phyloP scores from a whole-genome alignment of 257 asterid species.

The Thymus quinquecostatus region DNA sequence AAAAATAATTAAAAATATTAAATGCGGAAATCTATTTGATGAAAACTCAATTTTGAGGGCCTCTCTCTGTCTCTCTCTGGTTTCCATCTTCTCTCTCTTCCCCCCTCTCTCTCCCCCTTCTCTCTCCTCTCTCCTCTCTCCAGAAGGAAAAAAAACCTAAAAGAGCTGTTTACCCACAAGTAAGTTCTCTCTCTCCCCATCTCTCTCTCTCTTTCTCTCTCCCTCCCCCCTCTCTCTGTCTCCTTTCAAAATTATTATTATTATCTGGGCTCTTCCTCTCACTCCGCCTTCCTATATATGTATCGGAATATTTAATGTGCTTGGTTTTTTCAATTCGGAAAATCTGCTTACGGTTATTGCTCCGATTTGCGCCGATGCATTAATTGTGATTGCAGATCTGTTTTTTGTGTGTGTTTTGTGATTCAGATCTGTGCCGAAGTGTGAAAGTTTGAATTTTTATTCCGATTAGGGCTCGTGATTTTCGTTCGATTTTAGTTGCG shows the following conservation, averaged over 20 bases:
- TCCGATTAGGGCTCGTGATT: conserved; percentile 20
- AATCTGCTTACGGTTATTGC: conserved; percentile 21
- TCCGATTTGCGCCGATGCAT: conserved; percentile 27
- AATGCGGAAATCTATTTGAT: conserved; percentile 35
- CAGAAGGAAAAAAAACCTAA: conserved; percentile 74
- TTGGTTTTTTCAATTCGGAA: conserved; percentile 11
- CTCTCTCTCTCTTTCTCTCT: conserved; percentile 27
- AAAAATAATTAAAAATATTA: conserved; percentile 21
- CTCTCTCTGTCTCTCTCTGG: conserved; percentile 43
- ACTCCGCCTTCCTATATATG: conserved; percentile 40
- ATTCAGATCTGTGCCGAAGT: conserved; percentile 54
- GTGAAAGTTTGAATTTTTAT: conserved; percentile 41
- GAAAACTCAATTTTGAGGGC: conserved; percentile 43
- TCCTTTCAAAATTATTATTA: conserved; percentile 35
- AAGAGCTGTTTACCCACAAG: conserved; percentile 87
- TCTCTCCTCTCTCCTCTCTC: conserved; percentile 61
- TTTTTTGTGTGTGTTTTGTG: conserved; percentile 19
- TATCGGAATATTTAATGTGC: conserved; percentile 26
- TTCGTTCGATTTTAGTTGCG: neutral
- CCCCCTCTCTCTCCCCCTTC: conserved; percentile 50
- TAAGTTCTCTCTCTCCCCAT: conserved; percentile 61
- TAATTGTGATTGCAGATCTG: conserved; percentile 46
- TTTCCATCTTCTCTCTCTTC: conserved; percentile 30
- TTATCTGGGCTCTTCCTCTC: conserved; percentile 37
- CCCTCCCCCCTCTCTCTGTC: conserved; percentile 28